phyloP scores from a whole-genome alignment of 176 grass and related monocot genomes.

The Paspalum vaginatum region DNA sequence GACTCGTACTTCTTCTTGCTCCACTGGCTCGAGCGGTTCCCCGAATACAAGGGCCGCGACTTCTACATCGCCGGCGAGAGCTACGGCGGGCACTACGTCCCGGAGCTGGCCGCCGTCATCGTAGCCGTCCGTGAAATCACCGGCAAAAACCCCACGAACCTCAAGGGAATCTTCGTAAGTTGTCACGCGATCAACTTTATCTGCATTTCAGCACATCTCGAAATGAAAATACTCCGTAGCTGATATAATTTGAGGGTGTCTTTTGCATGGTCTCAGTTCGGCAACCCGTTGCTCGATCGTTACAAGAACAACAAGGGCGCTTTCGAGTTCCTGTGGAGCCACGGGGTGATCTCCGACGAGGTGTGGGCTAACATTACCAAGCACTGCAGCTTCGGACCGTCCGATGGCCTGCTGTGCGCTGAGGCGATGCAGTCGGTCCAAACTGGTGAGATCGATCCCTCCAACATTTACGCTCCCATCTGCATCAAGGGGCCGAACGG shows the following conservation, averaged over 20 bases:
- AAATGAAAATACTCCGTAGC: background rate
- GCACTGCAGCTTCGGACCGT: constrained; percentile 39
- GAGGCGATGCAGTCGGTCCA: background rate
- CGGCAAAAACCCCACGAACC: background rate
- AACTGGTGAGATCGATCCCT: background rate
- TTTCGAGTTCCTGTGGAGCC: constrained; percentile 51
- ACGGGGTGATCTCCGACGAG: constrained; percentile 58
- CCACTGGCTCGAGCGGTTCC: constrained; percentile 65
- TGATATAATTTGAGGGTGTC: background rate
- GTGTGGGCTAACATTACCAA: constrained; percentile 33
- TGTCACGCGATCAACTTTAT: background rate
- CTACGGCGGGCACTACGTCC: constrained; percentile 60
- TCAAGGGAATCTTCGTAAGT: constrained; percentile 54
- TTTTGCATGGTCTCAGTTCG: constrained; percentile 10
- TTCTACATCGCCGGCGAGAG: constrained; percentile 72
- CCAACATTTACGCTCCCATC: constrained; percentile 57
- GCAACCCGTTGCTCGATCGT: constrained; percentile 37
- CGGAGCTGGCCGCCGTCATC: constrained; percentile 48
- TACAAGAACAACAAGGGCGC: background rate
- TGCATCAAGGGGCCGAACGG: constrained; percentile 28
- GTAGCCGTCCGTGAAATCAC: background rate
- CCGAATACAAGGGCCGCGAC: constrained; percentile 56
- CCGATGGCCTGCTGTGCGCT: background rate
- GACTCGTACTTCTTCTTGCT: constrained; percentile 57
- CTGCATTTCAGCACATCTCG: background rate